These are phyloP conservation scores for Spergularia bocconei DNA, from an alignment of 148 eudicot genomes.

Conservation along the genomic window DNA sequence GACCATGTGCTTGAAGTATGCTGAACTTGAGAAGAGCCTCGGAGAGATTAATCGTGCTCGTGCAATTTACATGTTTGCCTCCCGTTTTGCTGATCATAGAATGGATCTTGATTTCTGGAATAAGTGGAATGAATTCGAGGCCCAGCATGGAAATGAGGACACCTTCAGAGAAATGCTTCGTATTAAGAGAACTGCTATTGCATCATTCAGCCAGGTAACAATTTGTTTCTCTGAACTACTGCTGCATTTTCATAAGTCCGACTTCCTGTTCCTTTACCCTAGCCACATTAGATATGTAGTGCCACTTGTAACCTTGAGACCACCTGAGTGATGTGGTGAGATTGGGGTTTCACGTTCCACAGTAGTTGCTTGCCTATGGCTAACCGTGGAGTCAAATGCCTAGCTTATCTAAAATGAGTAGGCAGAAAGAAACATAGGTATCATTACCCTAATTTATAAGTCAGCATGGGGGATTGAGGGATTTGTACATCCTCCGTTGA, in stretches of 20 bases:
- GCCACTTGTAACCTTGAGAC: background rate
- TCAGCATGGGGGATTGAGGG: background rate
- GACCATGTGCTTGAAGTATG: constrained; percentile 80
- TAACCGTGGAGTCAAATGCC: too few relatives aligned
- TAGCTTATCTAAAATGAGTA: too few relatives aligned
- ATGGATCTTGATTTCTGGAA: constrained; percentile 82
- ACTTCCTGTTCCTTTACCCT: background rate
- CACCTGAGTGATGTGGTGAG: background rate
- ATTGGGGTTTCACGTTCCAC: background rate
- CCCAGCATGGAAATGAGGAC: constrained; percentile 91
- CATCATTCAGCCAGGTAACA: constrained; percentile 80
- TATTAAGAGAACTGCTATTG: constrained; percentile 72
- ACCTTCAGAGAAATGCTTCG: constrained; percentile 93
- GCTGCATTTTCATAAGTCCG: background rate
- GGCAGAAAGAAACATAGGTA: background rate
- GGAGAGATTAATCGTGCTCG: constrained; percentile 96
- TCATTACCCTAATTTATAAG: background rate
- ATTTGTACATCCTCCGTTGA: background rate
- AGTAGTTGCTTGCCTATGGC: background rate
- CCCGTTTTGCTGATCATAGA: constrained; percentile 78
- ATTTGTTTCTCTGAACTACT: background rate
- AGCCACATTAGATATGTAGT: background rate
- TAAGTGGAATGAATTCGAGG: constrained; percentile 89
- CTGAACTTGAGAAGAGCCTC: constrained; percentile 90
- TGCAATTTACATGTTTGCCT: constrained; percentile 56